Conservation (phyloP, 176 grass and related monocot species). For the Oryza nivara region DNA sequence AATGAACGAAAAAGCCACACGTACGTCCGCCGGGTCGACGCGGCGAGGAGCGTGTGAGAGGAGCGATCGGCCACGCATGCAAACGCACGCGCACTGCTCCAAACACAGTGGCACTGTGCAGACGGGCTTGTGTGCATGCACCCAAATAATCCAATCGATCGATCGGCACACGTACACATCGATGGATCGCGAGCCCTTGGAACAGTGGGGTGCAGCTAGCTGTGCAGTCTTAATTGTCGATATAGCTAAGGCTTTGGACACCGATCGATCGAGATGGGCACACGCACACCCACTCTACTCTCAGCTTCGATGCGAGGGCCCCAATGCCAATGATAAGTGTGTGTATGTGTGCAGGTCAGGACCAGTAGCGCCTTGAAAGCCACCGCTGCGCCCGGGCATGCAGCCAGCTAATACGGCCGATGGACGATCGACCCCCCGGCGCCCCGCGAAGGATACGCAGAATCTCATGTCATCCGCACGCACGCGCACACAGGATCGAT, state of each 20-base stretch:
- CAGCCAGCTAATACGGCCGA: background rate
- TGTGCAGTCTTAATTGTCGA: slow-evolving; percentile 9
- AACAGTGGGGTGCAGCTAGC: slow-evolving; percentile 29
- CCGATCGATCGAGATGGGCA: slow-evolving; percentile 7
- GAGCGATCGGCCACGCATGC: background rate
- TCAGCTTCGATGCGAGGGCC: background rate
- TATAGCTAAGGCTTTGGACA: background rate
- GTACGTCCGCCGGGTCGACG: background rate
- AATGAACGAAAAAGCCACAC: background rate
- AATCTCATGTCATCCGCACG: background rate
- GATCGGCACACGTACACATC: background rate
- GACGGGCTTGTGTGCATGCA: slow-evolving; percentile 14
- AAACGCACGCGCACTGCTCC: background rate
- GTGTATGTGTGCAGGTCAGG: background rate
- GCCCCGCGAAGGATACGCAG: background rate
- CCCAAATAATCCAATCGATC: background rate
- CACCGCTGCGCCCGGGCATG: background rate
- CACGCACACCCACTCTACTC: background rate
- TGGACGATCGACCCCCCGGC: background rate
- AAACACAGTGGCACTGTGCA: background rate
- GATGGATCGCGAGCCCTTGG: background rate
- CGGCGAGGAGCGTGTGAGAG: background rate
- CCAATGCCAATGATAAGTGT: slow-evolving; percentile 33
- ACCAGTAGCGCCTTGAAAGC: slow-evolving; percentile 28
- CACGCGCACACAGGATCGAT: background rate